Evolutionary conservation across 2,329 filamentous ascomycete species (phyloP).

Genomic region (Aspergillus fischeri): DNA sequence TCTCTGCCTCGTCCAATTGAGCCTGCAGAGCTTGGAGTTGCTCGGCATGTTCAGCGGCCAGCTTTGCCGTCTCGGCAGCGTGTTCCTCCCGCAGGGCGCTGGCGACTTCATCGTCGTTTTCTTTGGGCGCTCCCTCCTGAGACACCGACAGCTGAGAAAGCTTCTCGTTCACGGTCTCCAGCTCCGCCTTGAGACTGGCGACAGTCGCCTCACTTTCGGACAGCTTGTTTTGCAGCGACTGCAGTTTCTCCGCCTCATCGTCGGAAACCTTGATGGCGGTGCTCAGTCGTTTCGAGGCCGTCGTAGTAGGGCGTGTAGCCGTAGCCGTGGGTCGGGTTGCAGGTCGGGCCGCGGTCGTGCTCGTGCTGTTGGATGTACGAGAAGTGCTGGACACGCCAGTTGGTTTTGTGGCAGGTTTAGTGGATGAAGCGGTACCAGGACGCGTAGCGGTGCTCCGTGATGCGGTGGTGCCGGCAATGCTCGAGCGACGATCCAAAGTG

Average conservation of each 20-base stretch:
- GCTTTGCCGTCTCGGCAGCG: slow-evolving; percentile 28
- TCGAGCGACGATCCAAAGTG: slow-evolving; percentile 35
- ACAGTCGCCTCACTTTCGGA: slow-evolving; percentile 35
- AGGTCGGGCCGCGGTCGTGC: slow-evolving; percentile 17
- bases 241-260: slow-evolving; percentile 31
- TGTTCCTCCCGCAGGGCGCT: slow-evolving; percentile 30
- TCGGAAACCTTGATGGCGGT: slow-evolving; percentile 27
- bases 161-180: slow-evolving; percentile 34
- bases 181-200: slow-evolving; percentile 28
- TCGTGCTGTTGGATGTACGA: slow-evolving; percentile 21
- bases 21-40: slow-evolving; percentile 30
- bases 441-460: slow-evolving; percentile 22
- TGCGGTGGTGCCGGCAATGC: slow-evolving; percentile 32
- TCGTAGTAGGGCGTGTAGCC: slow-evolving; percentile 11
- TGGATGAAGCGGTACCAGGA: slow-evolving; percentile 20
- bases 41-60: slow-evolving; percentile 29
- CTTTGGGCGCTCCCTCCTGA: slow-evolving; percentile 19
- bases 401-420: slow-evolving; percentile 23
- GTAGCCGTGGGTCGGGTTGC: slow-evolving; percentile 17
- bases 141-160: slow-evolving; percentile 27
- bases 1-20: slow-evolving; percentile 34
- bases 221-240: slow-evolving; percentile 32
- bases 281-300: slow-evolving; percentile 36
- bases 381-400: slow-evolving; percentile 20
- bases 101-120: slow-evolving; percentile 15